A percentile compares a stretch with the other conserved stretches of the same genome.
Conservation (phyloP, 1,284 basidiomycete species). For the Ustilago tritici region DNA sequence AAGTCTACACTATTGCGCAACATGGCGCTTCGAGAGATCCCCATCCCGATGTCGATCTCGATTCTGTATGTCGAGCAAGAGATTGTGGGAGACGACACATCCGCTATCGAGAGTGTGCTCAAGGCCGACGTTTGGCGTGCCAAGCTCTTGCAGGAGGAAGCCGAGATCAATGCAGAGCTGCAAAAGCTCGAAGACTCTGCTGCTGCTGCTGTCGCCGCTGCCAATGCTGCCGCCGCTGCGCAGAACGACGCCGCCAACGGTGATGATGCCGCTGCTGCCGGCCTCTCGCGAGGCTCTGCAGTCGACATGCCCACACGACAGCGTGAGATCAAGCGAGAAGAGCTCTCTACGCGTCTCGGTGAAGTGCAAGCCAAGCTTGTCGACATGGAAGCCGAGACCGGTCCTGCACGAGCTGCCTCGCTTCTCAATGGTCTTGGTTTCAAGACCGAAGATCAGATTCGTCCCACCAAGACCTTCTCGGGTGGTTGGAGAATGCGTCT, state of each 20-base stretch:
- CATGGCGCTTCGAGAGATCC: slow-evolving; percentile 93
- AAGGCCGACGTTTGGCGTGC: slow-evolving; percentile 73
- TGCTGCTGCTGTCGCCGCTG: slow-evolving; percentile 51
- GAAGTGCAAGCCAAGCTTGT: slow-evolving; percentile 91
- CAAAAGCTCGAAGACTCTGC: slow-evolving; percentile 60
- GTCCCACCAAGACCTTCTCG: slow-evolving; percentile 81
- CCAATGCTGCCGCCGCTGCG: slow-evolving; percentile 44
- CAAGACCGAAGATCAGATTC: slow-evolving; percentile 82
- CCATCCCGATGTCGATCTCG: slow-evolving; percentile 82
- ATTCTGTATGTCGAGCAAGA: slow-evolving; percentile 99
- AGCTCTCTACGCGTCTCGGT: slow-evolving; percentile 83
- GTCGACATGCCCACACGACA: slow-evolving; percentile 68
- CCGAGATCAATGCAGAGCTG: slow-evolving; percentile 59
- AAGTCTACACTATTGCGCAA: slow-evolving; percentile 94
- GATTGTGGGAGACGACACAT: slow-evolving; percentile 84
- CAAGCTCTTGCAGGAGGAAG: slow-evolving; percentile 63
- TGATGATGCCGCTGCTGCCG: slow-evolving; percentile 34
- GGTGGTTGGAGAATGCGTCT: slow-evolving; percentile 99
- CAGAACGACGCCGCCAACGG: slow-evolving; percentile 25
- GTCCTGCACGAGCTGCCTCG: slow-evolving; percentile 89
- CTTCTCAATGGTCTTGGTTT: slow-evolving; percentile 93
- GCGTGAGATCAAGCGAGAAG: slow-evolving; percentile 75
- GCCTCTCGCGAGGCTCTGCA: slow-evolving; percentile 55
- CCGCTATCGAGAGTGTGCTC: slow-evolving; percentile 90
- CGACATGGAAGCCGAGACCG: slow-evolving; percentile 98